Conservation (phyloP, 1,284 basidiomycete species). For the Cutaneotrichosporon arboriforme region DNA sequence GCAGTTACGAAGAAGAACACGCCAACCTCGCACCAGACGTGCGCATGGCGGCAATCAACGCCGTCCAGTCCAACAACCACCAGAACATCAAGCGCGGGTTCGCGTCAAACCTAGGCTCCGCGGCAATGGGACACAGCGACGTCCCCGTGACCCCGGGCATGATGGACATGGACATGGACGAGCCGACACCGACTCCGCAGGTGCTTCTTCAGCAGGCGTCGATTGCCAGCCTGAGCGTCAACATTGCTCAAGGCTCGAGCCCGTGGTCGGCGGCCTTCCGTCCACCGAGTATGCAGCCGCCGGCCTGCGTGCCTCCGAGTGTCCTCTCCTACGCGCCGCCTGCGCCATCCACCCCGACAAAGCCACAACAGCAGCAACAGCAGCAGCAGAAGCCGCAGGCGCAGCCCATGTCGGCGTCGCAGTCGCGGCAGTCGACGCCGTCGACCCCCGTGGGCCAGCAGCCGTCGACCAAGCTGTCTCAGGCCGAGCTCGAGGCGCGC, state of each 20-base stretch:
- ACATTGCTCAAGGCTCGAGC: constrained; percentile 7
- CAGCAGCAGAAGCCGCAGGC: constrained; percentile 26
- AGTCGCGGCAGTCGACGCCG: constrained; percentile 24
- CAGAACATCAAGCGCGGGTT: constrained; percentile 4
- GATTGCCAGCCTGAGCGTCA: constrained; percentile 8
- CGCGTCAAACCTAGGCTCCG: neutral
- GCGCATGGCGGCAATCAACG: constrained; percentile 42
- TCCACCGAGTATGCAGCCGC: constrained; percentile 19
- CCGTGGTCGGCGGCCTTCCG: constrained; percentile 39
- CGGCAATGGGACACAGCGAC: constrained; percentile 27
- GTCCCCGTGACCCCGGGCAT: constrained; percentile 47
- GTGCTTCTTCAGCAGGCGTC: constrained; percentile 17
- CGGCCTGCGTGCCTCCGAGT: constrained; percentile 40
- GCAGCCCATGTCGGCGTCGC: constrained; percentile 19
- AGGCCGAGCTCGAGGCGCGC: constrained; percentile 34
- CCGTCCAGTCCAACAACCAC: constrained; percentile 30
- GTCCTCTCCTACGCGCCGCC: constrained; percentile 41
- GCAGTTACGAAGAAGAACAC: constrained; percentile 49
- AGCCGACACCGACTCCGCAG: constrained; percentile 22
- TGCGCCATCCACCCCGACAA: constrained; percentile 6
- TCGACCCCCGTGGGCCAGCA: constrained; percentile 1
- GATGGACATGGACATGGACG: constrained; percentile 49
- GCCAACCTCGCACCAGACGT: constrained; percentile 43
- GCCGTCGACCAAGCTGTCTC: constrained; percentile 8
- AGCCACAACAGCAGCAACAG: constrained; percentile 9